Evolutionary conservation across 331 rosid genomes (phyloP).

Genomic region (Telfairia occidentalis): DNA sequence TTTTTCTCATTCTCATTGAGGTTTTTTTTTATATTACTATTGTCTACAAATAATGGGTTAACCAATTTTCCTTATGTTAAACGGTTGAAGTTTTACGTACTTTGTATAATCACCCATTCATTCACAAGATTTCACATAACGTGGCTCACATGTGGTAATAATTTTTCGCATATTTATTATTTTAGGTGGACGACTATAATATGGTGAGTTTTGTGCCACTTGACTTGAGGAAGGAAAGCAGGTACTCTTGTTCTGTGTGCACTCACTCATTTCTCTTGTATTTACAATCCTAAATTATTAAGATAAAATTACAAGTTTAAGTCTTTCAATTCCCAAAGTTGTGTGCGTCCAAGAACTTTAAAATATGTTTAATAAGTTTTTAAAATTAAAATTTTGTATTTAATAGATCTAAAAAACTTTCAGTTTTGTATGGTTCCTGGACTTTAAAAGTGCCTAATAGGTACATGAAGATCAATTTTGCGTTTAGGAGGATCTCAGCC

Average conservation of each 20-base stretch:
- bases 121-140: background rate
- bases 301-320: too few species aligned
- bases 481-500: too few species aligned
- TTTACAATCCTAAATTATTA: too few species aligned
- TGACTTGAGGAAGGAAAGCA: slow-evolving; percentile 85
- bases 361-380: too few species aligned
- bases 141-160: background rate
- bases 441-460: too few species aligned
- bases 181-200: slow-evolving; percentile 61
- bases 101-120: background rate
- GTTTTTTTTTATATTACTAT: background rate
- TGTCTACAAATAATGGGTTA: background rate
- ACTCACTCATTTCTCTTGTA: background rate
- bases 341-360: too few species aligned
- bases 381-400: too few species aligned
- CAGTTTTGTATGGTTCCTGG: too few species aligned
- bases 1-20: background rate
- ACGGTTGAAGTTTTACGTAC: background rate
- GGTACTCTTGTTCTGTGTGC: slow-evolving; percentile 32
- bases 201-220: slow-evolving; percentile 91
- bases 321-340: too few species aligned
- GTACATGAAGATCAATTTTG: too few species aligned
- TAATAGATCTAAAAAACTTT: too few species aligned
- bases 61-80: background rate
- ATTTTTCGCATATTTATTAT: slow-evolving; percentile 3